Base-by-base conservation (phyloP, 108 stramenopile species). In the Stephanodiscus minutulus region DNA sequence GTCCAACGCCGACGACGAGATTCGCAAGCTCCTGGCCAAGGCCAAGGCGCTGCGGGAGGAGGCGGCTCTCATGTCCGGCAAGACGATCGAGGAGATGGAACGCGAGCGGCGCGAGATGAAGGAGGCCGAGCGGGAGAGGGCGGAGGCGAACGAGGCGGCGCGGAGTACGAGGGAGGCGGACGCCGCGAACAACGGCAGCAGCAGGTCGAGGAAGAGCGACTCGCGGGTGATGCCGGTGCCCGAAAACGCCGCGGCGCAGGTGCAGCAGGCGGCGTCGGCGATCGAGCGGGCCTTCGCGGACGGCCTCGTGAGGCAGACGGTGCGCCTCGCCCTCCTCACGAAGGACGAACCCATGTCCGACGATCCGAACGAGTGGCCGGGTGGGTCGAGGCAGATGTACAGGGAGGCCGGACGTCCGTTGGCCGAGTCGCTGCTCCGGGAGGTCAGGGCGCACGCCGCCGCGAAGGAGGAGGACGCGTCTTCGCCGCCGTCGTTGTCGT, bases 321-420 rank as follows among this genome's bases (percentile, higher is more conserved):
- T 94, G 2, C 85, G 90, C 60, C 86, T 94, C 77, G 87, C 88
- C 35, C 61, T 94, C 8, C 46, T 94, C 6, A 71, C 46, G 11
- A 73, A 87, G 72, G 87, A 73, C 10, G 78, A 89, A 49, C 58
- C 58, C 24, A 75, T 90, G 47, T 66, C 76, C 9, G 85, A 85
- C 20, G 86, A 87, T 49, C 61, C 80, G 31, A 79, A 77, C 36
- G 75, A 91, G 74, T 94, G 87, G 87, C 90, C 90, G 5, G 92
- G 92, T n/a, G 92, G 92, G 2, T 82, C 89, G 31, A 77, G 87
- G 62, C 90, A 94, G 83, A 94, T 94, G 84, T 94, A 88, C 48
- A 83, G 92, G 50, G 90, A 89, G 57, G 79, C 88, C 10, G 92
- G 85, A 20, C 44, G 75, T 7, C 92, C 92, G 28, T 44, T 91